A percentile compares a stretch with the other conserved stretches of the same genome.
Evolutionary conservation across 495 filamentous ascomycete species (phyloP).

Genomic region (Trichocladium antarcticum): DNA sequence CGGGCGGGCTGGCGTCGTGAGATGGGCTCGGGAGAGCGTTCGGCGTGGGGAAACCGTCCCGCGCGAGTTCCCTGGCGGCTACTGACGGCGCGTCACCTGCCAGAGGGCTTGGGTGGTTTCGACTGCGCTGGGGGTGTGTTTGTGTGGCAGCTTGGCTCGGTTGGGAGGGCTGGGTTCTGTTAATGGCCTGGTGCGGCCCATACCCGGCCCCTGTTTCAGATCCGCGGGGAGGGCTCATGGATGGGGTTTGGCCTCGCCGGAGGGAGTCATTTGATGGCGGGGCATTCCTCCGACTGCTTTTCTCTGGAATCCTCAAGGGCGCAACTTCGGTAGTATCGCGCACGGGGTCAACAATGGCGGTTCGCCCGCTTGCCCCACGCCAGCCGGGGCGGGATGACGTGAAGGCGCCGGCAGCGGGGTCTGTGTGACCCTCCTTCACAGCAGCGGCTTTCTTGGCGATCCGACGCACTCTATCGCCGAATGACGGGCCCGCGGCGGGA

Average conservation of each 20-base stretch:
- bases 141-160: slow-evolving; percentile 14
- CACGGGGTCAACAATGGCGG: slow-evolving; percentile 38
- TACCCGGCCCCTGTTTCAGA: slow-evolving; percentile 22
- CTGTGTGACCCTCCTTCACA: slow-evolving; percentile 14
- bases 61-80: slow-evolving; percentile 20
- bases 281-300: slow-evolving; percentile 29
- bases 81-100: slow-evolving; percentile 18
- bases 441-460: slow-evolving; percentile 29
- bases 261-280: slow-evolving; percentile 12
- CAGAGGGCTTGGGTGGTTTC: slow-evolving; percentile 27
- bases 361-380: slow-evolving; percentile 44
- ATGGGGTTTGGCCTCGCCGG: slow-evolving; percentile 24
- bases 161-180: slow-evolving; percentile 20
- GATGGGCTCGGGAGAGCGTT: slow-evolving; percentile 9
- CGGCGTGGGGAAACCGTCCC: slow-evolving; percentile 9
- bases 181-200: slow-evolving; percentile 19
- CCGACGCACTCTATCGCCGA: slow-evolving; percentile 39
- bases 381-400: slow-evolving; percentile 36
- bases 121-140: slow-evolving; percentile 10
- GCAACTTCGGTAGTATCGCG: slow-evolving; percentile 33
- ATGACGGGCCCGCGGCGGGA: slow-evolving; percentile 16
- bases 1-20: slow-evolving; percentile 17
- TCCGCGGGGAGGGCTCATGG: slow-evolving; percentile 24
- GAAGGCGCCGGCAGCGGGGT: slow-evolving; percentile 28
- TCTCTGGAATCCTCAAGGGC: slow-evolving; percentile 37